Evolutionary conservation across 2,329 filamentous ascomycete genomes (phyloP), one percentile per base, ranked within the genome.

Genomic region (Zymoseptoria crescenta): DNA sequence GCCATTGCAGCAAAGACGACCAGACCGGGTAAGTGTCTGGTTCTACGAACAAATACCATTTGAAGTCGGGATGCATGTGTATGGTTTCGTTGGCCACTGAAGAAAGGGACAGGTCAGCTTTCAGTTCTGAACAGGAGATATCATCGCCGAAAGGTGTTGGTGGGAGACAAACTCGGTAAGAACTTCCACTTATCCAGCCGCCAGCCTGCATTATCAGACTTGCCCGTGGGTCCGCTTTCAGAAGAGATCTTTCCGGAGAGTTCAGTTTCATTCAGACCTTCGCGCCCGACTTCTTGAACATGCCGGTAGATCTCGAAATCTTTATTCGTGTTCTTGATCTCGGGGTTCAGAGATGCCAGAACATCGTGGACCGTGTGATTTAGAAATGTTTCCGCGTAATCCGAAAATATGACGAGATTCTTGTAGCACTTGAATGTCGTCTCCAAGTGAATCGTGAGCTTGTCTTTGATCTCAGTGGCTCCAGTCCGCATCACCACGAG

Each of bases 41-140:
- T 64, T 84, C 82, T 52, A 83, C 77, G 67, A 85, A 85, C 57
- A 83, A 73, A 61, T 78, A 85, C 82, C 82, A 85, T 57, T 79
- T 80, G 51, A 79, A 77, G 27, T 81, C 70, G 1, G 78, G 77
- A 45, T 71, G 65, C 55, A 73, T 66, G 9, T 72, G 65, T 59
- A 72, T 54, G 1, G 68, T 69, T 16, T 59, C 58, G 45, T 68
- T 66, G 3, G 63, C 52, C 64, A 66, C 35, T 45, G 35, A n/a
- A n/a, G 13, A 16, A 45, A 2, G n/a, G 16, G 35, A 45, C 35
- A n/a, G 10, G 35, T 45, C 35, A 45, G 35, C 35, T 45, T 16
- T 16, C 35, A n/a, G 13, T 5, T 6, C 16, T 16, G n/a, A 13
- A 45, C 35, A 45, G 3, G n/a, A 45, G 10, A 45, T 4, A 16